A percentile compares a stretch with the other conserved stretches of the same genome.
Evolutionary conservation across 352 stramenopile species (phyloP).

Genomic region (Globisporangium abappressorium): DNA sequence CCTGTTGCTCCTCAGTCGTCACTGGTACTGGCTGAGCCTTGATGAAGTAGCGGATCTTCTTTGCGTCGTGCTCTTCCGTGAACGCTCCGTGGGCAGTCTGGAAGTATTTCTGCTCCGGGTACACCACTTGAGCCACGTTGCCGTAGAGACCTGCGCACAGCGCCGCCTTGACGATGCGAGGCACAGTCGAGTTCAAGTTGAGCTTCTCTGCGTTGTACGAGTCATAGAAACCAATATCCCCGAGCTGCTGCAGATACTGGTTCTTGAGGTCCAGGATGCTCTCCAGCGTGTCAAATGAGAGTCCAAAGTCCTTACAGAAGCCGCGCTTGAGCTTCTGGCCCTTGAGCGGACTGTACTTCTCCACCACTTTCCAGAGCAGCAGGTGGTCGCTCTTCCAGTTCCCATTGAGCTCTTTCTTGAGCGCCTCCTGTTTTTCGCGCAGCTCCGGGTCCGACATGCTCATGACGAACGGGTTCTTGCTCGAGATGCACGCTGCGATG

Average conservation of each 20-base stretch:
- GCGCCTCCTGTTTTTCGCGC: conserved; percentile 43
- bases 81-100: conserved; percentile 89
- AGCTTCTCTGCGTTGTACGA: conserved; percentile 28
- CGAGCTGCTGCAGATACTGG: conserved; percentile 83
- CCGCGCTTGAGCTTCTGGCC: conserved; percentile 51
- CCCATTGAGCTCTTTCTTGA: conserved; percentile 66
- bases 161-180: conserved; percentile 91
- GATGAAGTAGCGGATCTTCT: conserved; percentile 94
- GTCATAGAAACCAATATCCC: conserved; percentile 81
- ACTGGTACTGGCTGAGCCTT: conserved; percentile 21
- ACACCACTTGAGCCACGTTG: conserved; percentile 84
- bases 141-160: conserved; percentile 79
- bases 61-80: conserved; percentile 89
- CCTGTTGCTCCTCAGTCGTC: conserved; percentile 14
- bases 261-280: conserved; percentile 90
- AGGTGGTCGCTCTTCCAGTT: conserved; percentile 80
- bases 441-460: conserved; percentile 66
- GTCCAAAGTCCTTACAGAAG: conserved; percentile 68
- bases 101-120: conserved; percentile 94
- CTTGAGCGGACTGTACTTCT: conserved; percentile 49
- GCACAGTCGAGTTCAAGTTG: conserved; percentile 64
- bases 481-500: conserved; percentile 80
- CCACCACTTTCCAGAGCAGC: conserved; percentile 76
- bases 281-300: conserved; percentile 88
- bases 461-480: conserved; percentile 76